phyloP scores from a whole-genome alignment of 805 yeast species.

The Nakazawaea sp. region DNA sequence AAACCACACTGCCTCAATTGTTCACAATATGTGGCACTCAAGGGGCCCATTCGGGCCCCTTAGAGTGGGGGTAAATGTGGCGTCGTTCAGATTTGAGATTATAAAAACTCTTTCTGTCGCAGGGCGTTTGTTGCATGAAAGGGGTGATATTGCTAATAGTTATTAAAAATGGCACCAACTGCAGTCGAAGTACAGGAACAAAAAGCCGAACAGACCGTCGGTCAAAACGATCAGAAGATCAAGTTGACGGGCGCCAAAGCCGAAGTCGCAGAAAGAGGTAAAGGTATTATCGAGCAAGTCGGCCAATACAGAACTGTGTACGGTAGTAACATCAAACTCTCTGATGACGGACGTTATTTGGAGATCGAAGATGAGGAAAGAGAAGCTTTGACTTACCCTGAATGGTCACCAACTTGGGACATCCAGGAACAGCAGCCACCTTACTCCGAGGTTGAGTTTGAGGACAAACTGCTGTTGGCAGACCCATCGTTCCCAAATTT shows the following conservation, averaged over 20 bases:
- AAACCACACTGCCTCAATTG: too few relatives aligned
- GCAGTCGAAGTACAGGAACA: background rate
- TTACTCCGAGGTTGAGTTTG: constrained; percentile 3
- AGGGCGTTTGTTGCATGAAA: too few relatives aligned
- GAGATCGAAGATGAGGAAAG: constrained; percentile 12
- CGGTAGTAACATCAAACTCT: background rate
- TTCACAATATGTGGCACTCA: too few relatives aligned
- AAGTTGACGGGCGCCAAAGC: background rate
- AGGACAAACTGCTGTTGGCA: constrained; percentile 9
- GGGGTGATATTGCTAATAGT: too few relatives aligned
- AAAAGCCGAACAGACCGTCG: too few relatives aligned
- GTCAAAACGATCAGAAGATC: background rate
- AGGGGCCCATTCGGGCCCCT: too few relatives aligned
- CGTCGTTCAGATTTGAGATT: too few relatives aligned
- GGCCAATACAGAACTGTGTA: constrained; percentile 6
- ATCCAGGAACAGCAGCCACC: constrained; percentile 1
- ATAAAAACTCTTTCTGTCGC: too few relatives aligned
- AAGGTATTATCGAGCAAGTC: background rate
- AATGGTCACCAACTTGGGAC: constrained; percentile 8
- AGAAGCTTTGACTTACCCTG: constrained; percentile 1
- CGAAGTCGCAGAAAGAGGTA: background rate
- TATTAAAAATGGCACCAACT: constrained; percentile 1
- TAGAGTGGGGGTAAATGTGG: too few relatives aligned
- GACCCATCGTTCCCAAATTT: constrained; percentile 9
- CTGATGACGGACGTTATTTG: constrained; percentile 1